These are phyloP conservation scores for Scopulariopsis brevicaulis DNA, from an alignment of 2,329 filamentous ascomycete genomes.

Conservation along the genomic window DNA sequence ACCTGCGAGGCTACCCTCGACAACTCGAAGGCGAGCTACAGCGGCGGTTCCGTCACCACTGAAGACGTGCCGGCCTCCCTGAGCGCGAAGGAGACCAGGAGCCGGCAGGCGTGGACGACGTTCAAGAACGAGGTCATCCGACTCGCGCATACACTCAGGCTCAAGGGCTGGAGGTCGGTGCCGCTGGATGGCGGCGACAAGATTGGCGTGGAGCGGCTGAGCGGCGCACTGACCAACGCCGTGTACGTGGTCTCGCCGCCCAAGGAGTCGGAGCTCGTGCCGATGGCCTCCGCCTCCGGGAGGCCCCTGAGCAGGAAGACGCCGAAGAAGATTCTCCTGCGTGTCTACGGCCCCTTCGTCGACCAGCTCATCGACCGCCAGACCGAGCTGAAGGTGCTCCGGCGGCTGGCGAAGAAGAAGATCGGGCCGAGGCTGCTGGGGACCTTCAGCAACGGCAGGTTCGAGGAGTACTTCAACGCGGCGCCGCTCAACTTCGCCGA, in stretches of 20 bases:
- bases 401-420: constrained; percentile 77
- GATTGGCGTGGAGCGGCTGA: constrained; percentile 65
- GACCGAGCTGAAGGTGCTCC: constrained; percentile 75
- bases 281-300: constrained; percentile 18
- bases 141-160: constrained; percentile 72
- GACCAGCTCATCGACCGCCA: constrained; percentile 94
- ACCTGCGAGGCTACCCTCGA: constrained; percentile 76
- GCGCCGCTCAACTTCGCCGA: constrained; percentile 67
- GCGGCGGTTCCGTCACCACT: constrained; percentile 34
- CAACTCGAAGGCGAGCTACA: constrained; percentile 78
- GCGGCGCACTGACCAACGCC: constrained; percentile 89
- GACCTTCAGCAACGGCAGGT: constrained; percentile 88
- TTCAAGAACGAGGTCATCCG: constrained; percentile 93
- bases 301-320: constrained; percentile 28
- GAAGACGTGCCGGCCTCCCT: constrained; percentile 22
- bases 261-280: constrained; percentile 24
- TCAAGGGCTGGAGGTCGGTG: constrained; percentile 87
- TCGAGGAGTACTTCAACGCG: constrained; percentile 89
- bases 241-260: constrained; percentile 91
- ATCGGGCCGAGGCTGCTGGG: constrained; percentile 87
- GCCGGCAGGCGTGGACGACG: constrained; percentile 59
- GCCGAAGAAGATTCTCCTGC: constrained; percentile 65
- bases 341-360: constrained; percentile 90
- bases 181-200: constrained; percentile 57
- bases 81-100: constrained; percentile 7